Evolutionary conservation across 306 rosid species (phyloP), one percentile per base, ranked within the genome.

Genomic region (Castanospermum australe): DNA sequence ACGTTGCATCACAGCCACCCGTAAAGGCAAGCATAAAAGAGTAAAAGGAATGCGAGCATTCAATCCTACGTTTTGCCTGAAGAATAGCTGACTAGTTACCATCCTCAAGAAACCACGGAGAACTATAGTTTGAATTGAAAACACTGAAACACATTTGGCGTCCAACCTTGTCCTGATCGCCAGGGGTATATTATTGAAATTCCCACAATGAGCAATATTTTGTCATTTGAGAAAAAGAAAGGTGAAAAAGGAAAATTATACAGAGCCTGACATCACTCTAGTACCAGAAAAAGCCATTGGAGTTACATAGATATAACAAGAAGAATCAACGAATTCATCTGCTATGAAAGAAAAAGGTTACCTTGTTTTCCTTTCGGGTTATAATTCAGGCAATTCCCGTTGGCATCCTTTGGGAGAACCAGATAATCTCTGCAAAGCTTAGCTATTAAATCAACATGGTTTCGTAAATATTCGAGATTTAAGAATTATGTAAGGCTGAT

Each of bases 401-500:
- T 72, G 83, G 85, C 83, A 64, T 68, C 21, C 45, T 57, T 57
- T 41, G 71, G 76, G 76, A 42, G 36, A 50, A 48, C 69, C 30
- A 66, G 51, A 80, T 45, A 41, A 62, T 55, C 71, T 75, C 79
- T 21, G 75, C 38, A 57, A 57, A 67, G 76, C 82, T 82, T 62
- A 38, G 45, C 82, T 64, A 45, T 64, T 50, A 76, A 76, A 77
- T 66, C 65, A 76, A 84, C 60, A 70, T 28, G 79, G 81, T 59
- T 60, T 39, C 30, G 78, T 62, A 57, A 67, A 63, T 72, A 66
- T 44, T 79, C 65, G 76, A 82, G 67, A 81, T 57, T 68, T 35
- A 57, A 39, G 55, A 70, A 75, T 80, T 79, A 91, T 45, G 86
- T 54, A 38, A 89, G 86, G 89, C 93, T 89, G 77, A 96, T 81